These are phyloP conservation scores for Albatrellus sp. DNA, from an alignment of 1,284 basidiomycete genomes.

Conservation along the genomic window DNA sequence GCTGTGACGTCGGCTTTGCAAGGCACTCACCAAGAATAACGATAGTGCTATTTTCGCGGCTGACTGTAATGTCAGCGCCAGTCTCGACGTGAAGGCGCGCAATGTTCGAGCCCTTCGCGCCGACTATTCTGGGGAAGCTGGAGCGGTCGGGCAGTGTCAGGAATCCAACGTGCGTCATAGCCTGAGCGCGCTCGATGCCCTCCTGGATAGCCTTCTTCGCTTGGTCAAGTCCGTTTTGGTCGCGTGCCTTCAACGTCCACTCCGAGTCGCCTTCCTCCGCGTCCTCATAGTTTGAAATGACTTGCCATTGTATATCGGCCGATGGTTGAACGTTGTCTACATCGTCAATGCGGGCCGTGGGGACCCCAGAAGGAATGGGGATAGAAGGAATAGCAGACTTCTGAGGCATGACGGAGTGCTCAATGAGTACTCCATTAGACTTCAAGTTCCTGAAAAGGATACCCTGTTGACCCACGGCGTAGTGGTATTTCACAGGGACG, in stretches of 20 bases:
- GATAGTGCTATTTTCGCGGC: constrained; percentile 76
- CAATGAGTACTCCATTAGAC: constrained; percentile 65
- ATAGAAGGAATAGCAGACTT: constrained; percentile 54
- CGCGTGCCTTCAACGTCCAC: constrained; percentile 75
- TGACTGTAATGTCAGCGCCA: constrained; percentile 81
- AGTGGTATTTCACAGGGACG: constrained; percentile 80
- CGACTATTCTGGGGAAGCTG: constrained; percentile 79
- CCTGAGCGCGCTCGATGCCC: constrained; percentile 65
- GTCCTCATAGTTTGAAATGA: constrained; percentile 65
- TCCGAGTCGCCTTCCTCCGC: constrained; percentile 70
- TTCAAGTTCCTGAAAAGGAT: constrained; percentile 76
- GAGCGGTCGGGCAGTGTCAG: constrained; percentile 65
- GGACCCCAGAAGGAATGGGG: constrained; percentile 32
- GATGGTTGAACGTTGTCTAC: constrained; percentile 27
- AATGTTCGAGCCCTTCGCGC: constrained; percentile 80
- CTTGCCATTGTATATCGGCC: constrained; percentile 56
- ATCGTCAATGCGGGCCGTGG: constrained; percentile 74
- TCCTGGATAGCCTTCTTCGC: constrained; percentile 57
- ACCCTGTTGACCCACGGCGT: constrained; percentile 76
- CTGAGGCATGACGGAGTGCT: constrained; percentile 58
- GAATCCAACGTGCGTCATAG: constrained; percentile 67
- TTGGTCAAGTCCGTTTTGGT: constrained; percentile 63
- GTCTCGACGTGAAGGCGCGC: constrained; percentile 75
- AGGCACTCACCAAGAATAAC: constrained; percentile 63
- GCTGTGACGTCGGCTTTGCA: not conserved